Percentiles rank a stretch among this genome's conserved stretches.
These are phyloP conservation scores for Globisporangium alternatum DNA, from an alignment of 352 stramenopile species.

Conservation along the genomic window DNA sequence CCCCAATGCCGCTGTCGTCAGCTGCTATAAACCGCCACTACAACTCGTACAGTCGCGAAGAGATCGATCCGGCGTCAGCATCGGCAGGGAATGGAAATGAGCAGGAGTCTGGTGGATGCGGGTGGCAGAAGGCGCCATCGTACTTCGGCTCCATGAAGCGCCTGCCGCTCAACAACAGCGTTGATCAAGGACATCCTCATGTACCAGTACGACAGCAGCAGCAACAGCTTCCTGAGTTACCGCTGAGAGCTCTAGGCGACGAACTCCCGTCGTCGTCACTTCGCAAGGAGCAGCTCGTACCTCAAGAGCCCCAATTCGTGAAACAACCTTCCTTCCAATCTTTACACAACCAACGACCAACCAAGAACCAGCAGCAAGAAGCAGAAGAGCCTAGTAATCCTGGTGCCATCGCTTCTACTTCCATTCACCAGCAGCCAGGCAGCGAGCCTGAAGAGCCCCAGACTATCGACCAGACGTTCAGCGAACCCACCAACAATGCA, in stretches of 20 bases:
- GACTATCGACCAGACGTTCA: constrained; percentile 6
- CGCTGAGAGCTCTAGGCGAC: neutral
- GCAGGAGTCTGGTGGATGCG: neutral
- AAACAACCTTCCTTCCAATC: neutral
- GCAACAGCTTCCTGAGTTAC: constrained; percentile 1
- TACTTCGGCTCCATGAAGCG: constrained; percentile 57
- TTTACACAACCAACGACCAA: neutral
- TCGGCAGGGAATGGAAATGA: neutral
- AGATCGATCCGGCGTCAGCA: neutral
- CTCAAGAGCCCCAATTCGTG: constrained; percentile 1
- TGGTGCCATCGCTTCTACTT: neutral
- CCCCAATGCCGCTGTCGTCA: neutral
- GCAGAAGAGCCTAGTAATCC: constrained; percentile 7
- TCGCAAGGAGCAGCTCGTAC: constrained; percentile 1
- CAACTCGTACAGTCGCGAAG: constrained; percentile 18
- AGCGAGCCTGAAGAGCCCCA: neutral
- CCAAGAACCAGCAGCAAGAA: constrained; percentile 29
- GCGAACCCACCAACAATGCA: neutral
- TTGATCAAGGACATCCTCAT: neutral
- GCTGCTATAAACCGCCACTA: neutral
- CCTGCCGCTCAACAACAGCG: constrained; percentile 17
- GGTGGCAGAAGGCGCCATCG: constrained; percentile 43
- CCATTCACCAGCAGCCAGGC: neutral
- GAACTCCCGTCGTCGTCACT: constrained; percentile 7
- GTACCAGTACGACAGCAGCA: neutral